Evolutionary conservation across 345 rosid species (phyloP), one percentile per base, ranked within the genome.

Genomic region (Brassica napus): DNA sequence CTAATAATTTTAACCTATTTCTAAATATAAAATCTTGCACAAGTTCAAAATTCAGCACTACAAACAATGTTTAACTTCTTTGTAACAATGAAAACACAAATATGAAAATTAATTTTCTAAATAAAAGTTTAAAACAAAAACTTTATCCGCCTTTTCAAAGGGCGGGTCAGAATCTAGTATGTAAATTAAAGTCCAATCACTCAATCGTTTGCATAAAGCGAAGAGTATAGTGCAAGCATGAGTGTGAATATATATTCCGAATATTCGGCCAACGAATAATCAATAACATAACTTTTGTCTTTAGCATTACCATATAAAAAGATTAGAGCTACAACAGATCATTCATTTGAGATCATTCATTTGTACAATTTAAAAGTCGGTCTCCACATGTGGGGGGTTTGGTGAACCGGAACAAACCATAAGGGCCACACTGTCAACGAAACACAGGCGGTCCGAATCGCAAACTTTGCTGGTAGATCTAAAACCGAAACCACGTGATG

Each of bases 181-280:
- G 21, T 18, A 18, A 18, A 1, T 15, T 47, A 47, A 47, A 47
- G 55, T 47, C 55, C 16, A 47, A 47, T 54, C 67, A 4, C 31
- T 57, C 31, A 30, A 11, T 69, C 6, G 18, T 68, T 71, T 71
- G 67, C 26, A 77, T 28, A 64, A 71, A 77, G 76, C 64, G 66
- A 71, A 54, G 28, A 15, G 6, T 8, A 77, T 28, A 71, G 49
- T 37, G 59, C 21, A 55, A 77, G 47, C 34, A 71, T 55, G 61
- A 11, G 32, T 78, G 44, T 78, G 37, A 39, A 65, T 71, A 55
- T 71, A 65, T 71, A 37, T 71, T 37, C 61, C 73, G 68, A 78
- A 72, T 72, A 78, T 78, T 78, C 82, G 55, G 28, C 62, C 68
- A 66, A 78, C 30, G 68, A 57, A 69, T 77, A 18, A 44, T 31